Base-by-base conservation (phyloP, 2,329 filamentous ascomycete species). In the Chalara sp. region DNA sequence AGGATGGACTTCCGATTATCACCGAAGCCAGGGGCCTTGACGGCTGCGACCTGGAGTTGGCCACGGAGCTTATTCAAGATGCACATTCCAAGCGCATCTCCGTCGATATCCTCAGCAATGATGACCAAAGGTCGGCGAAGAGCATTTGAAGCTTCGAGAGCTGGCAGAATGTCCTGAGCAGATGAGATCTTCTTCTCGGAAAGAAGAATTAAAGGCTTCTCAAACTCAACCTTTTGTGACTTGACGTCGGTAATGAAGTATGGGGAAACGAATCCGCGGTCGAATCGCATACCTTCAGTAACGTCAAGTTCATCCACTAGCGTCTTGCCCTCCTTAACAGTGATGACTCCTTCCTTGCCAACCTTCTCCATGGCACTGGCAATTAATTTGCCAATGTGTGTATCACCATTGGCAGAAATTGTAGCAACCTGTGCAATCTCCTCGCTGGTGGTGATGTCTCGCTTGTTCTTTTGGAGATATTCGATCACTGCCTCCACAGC, bases 231-330 rank as follows among this genome's bases (percentile, higher is more conserved):
- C 84, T 99, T 99, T 72, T 95, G 90, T 54, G 91, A 73, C 86
- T 99, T 99, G 81, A 90, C 77, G 68, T 99, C 93, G 77, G 93
- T 99, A 79, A 99, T 99, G 81, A 99, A 99, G 85, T 99, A 99
- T 63, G 93, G 91, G 30, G 93, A 99, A 69, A 96, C 92, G 73
- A 87, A 99, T 57, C 93, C 93, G 68, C 93, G 92, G 82, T 99
- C 93, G 76, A 99, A 99, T 73, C 93, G 90, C 93, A 99, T 99
- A 70, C 93, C 93, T 85, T 99, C 93, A 53, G 93, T 99, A 56
- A 99, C 85, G 77, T 99, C 93, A 51, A 99, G 86, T 83, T 99
- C 93, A 64, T 99, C 93, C 65, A 88, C 84, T 68, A 95, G 86
- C 54, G 93, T 97, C 87, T 97, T 99, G 70, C 93, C 93, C 81